Percentiles rank a stretch among this genome's conserved stretches.
phyloP scores from a whole-genome alignment of 202 grass and related monocot genomes.

The Panicum virgatum region DNA sequence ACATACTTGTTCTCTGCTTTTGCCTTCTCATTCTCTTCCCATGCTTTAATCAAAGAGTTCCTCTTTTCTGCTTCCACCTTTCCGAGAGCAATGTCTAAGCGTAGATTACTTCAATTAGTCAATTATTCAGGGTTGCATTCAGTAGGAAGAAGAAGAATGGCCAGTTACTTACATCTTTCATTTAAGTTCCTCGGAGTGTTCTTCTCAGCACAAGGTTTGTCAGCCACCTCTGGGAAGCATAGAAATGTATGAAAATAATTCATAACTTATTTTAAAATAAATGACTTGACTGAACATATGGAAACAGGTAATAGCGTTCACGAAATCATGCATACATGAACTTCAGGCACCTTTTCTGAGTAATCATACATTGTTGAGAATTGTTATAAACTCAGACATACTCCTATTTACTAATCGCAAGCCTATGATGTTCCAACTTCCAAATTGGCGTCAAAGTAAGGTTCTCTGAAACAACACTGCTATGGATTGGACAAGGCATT shows the following conservation, averaged over 20 bases:
- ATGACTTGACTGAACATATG: not conserved
- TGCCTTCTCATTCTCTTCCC: conserved; percentile 56
- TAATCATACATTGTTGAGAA: not conserved
- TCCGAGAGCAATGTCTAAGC: conserved; percentile 54
- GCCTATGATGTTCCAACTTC: not conserved
- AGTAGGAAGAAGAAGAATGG: not conserved
- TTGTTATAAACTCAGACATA: not conserved
- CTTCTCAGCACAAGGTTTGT: conserved; percentile 23
- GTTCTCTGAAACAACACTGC: not conserved
- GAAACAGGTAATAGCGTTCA: not conserved
- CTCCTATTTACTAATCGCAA: not conserved
- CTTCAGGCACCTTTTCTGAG: not conserved
- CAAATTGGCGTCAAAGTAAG: not conserved
- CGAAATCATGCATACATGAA: not conserved
- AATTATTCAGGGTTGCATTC: not conserved
- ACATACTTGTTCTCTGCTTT: conserved; percentile 63
- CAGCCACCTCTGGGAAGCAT: conserved; percentile 23
- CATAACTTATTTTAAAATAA: not conserved
- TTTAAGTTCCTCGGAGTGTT: conserved; percentile 28
- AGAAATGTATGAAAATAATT: conserved; percentile 3
- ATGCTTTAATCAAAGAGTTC: conserved; percentile 55
- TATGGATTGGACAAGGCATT: not conserved
- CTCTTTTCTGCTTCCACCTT: conserved; percentile 48
- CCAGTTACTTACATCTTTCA: conserved; percentile 45
- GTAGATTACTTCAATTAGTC: not conserved